Conservation (phyloP, 768 basidiomycete genomes). For the Auricularia auricula-judae region DNA sequence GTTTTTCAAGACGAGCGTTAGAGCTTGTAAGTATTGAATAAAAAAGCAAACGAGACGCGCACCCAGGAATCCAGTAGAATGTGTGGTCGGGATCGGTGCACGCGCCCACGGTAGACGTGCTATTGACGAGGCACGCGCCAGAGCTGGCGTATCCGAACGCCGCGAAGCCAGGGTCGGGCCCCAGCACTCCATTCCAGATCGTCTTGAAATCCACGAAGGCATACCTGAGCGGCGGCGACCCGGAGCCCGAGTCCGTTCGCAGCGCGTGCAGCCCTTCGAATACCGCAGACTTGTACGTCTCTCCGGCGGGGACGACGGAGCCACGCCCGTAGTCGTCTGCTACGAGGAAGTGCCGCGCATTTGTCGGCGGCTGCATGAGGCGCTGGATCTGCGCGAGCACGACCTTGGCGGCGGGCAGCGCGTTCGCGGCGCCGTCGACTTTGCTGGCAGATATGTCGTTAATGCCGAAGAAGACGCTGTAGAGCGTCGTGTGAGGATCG, state of each 20-base stretch:
- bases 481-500: conserved; percentile 37
- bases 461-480: conserved; percentile 44
- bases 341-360: conserved; percentile 38
- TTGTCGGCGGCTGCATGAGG: conserved; percentile 39
- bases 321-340: conserved; percentile 41
- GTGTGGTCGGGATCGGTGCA: conserved; percentile 27
- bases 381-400: conserved; percentile 34
- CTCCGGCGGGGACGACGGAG: conserved; percentile 25
- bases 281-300: conserved; percentile 36
- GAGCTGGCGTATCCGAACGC: conserved; percentile 40
- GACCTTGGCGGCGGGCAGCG: conserved; percentile 8
- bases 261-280: conserved; percentile 31
- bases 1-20: neutral
- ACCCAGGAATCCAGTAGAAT: conserved; percentile 46
- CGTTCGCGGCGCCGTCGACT: conserved; percentile 3
- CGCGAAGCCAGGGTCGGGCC: conserved; percentile 27
- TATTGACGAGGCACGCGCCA: conserved; percentile 20
- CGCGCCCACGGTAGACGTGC: conserved; percentile 11
- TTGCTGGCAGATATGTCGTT: conserved; percentile 26
- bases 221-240: conserved; percentile 22
- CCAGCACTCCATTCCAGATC: conserved; percentile 39
- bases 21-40: neutral
- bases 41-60: neutral
- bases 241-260: conserved; percentile 12
- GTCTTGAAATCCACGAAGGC: conserved; percentile 37